phyloP scores from a whole-genome alignment of 177 flowering plant genomes.

The Vitis hybrid region DNA sequence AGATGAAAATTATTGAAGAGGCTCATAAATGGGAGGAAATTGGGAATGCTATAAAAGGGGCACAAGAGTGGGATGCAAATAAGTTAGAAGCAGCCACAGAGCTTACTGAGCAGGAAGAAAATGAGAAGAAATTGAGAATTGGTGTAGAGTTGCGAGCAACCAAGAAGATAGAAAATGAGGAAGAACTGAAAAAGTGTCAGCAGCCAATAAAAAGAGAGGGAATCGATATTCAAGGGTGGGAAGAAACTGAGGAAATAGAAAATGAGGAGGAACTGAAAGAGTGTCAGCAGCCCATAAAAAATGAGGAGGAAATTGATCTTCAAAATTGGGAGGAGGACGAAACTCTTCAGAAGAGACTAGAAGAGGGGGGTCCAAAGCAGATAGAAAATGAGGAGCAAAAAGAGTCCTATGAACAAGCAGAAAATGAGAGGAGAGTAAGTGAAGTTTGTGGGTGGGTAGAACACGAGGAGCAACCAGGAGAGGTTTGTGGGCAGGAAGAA shows the following conservation, averaged over 20 bases:
- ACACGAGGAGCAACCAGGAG: slow-evolving; percentile 8
- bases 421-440: slow-evolving; percentile 6
- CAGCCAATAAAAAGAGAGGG: background rate
- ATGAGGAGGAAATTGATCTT: background rate
- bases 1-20: too few relatives aligned
- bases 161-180: slow-evolving; percentile 5
- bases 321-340: background rate
- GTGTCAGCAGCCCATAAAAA: background rate
- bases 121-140: slow-evolving; percentile 8
- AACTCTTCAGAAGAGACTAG: background rate
- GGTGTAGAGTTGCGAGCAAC: slow-evolving; percentile 7
- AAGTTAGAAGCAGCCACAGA: slow-evolving; percentile 9
- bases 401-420: slow-evolving; percentile 2
- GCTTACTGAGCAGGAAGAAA: slow-evolving; percentile 10
- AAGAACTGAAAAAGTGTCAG: background rate
- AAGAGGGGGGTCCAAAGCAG: slow-evolving; percentile 6
- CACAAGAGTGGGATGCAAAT: background rate
- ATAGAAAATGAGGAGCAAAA: slow-evolving; percentile 6
- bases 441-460: slow-evolving; percentile 10
- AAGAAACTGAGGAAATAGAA: slow-evolving; percentile 10
- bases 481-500: slow-evolving; percentile 9
- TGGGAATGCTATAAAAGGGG: too few relatives aligned
- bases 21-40: too few relatives aligned
- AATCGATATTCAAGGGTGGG: background rate
- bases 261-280: slow-evolving; percentile 5